Base-by-base conservation (phyloP, 306 rosid genomes). In the Hippophae gyantsensis region DNA sequence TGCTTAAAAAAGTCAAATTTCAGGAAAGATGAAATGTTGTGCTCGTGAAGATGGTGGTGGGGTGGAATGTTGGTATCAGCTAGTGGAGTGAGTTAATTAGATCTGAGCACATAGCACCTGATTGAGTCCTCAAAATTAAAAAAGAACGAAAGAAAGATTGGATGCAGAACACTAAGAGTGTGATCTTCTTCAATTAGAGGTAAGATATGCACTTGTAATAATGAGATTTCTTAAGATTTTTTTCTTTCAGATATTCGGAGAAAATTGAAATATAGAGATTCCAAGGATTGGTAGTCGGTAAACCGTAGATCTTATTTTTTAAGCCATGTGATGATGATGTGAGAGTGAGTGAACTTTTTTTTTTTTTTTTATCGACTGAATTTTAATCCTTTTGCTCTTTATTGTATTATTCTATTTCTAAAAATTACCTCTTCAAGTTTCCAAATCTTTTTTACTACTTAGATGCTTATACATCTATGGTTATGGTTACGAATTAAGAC, bases 21-120 rank as follows among this genome's bases (percentile, higher is more conserved):
- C 42, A 27, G 54, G 42, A 56, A 66, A 68, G 63, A 56, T 46
- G 42, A 54, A 46, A 48, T 67, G 60, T 58, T 56, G 71, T 66
- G 69, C 60, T 49, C 53, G 64, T 49, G 56, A 27, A 56, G 14
- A 14, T 9, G 65, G 48, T 10, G 52, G 61, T 53, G 75, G 25
- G 78, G 81, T 70, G 69, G 68, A 56, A 67, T 57, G 83, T 79
- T 73, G 71, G 85, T 67, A 61, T 82, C 87, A 67, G 43, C 61
- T 49, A 48, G 68, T 54, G 49, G 42, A 78, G 78, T 32, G 63
- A 67, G 55, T 73, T 57, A 70, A 58, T 73, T 57, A 70, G 95
- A 83, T 86, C 89, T 76, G 62, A 43, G 52, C 10, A 52, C 58
- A 43, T 32, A 62, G 42, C 13, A 45, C 27, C 48, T 42, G 9